A percentile compares a stretch with the other conserved stretches of the same genome.
phyloP scores from a whole-genome alignment of 2,329 filamentous ascomycete genomes.

The Cercospora citrullina region DNA sequence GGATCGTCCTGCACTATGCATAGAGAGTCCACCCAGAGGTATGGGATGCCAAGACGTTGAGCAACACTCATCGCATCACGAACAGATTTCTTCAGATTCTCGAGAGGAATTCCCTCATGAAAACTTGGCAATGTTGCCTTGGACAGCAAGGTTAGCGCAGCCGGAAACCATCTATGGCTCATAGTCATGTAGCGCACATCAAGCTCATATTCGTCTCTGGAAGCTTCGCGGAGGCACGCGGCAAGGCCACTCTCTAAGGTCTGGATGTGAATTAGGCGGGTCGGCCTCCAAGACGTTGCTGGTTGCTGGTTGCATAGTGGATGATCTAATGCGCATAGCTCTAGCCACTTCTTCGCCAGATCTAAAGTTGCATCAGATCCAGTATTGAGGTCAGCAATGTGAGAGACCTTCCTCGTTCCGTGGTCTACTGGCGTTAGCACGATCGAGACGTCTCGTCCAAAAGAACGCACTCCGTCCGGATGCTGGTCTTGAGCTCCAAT shows the following conservation, averaged over 20 bases:
- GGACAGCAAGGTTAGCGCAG: neutral
- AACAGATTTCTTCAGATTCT: neutral
- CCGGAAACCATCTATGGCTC: constrained; percentile 4
- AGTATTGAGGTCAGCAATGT: neutral
- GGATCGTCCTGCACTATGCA: constrained; percentile 19
- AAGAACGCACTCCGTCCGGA: neutral
- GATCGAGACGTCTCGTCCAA: neutral
- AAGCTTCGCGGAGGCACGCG: neutral
- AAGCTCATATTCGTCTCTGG: neutral
- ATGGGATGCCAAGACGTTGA: neutral
- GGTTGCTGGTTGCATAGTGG: neutral
- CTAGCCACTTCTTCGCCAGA: neutral
- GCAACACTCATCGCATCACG: neutral
- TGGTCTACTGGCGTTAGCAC: neutral
- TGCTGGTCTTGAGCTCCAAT: constrained; percentile 3
- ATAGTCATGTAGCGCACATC: constrained; percentile 5
- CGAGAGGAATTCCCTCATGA: neutral
- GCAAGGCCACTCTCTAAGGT: neutral
- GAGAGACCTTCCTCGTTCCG: neutral
- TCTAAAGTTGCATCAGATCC: neutral
- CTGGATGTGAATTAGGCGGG: neutral
- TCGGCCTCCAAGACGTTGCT: neutral
- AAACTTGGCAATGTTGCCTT: neutral
- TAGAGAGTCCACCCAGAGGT: constrained; percentile 20
- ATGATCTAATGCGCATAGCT: neutral